Evolutionary conservation across 1,139 yeast species (phyloP), one percentile per base, ranked within the genome.

Genomic region (Taiozyma sp.): DNA sequence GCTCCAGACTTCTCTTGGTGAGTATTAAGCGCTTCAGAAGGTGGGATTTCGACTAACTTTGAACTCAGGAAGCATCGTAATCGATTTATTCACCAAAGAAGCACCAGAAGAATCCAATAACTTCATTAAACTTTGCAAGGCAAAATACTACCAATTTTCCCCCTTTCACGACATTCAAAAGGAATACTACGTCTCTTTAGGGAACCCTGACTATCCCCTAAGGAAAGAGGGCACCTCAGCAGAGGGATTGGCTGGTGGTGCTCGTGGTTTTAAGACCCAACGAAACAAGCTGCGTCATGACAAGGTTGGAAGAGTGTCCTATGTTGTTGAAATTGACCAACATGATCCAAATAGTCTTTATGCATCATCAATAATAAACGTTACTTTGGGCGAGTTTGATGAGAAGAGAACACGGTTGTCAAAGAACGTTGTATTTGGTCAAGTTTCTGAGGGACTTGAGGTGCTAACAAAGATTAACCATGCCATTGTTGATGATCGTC

Each of bases 111-210:
- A 75, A 43, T 67, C 77, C 44, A 65, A 65, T 49, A 80, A 80
- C 58, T 83, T 84, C 60, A 54, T 84, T 45, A 78, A 81, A 56
- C 70, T 83, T 16, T 81, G 87, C 66, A 74, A 78, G 57, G 58
- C 70, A 44, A 75, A 80, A 54, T 78, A 76, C 65, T 84, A 72
- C 67, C 76, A 80, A 49, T 79, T 77, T 61, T 67, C 76, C 16
- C 81, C 83, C 2, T 72, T 83, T 51, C 70, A 71, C 59, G 69
- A 73, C 52, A 60, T 81, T 12, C 68, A 69, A 43, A 66, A 65
- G 48, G 74, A 74, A 54, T 65, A 60, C 39, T 53, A 69, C 2
- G 74, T 74, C 8, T 74, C 72, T 44, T 61, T 74, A 45, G 87
- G 87, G 1, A 78, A 78, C 52, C 81, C 83, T 4, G 50, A 67